Evolutionary conservation across 2,329 filamentous ascomycete species (phyloP), one percentile per base, ranked within the genome.

Genomic region (Graphiopsis chlorocephala): DNA sequence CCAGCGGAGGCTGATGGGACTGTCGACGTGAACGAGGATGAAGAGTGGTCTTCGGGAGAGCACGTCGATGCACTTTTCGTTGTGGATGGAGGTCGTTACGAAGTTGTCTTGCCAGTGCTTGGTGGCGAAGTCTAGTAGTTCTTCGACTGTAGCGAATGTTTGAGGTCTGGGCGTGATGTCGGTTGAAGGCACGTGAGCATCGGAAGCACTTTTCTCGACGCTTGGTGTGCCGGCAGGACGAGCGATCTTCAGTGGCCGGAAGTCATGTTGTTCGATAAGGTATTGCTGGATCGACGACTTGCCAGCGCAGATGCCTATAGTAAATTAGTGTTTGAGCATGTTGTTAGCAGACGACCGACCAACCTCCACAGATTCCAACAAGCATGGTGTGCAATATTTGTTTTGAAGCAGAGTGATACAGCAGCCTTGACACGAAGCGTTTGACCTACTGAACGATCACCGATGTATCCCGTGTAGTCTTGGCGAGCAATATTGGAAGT

Each of bases 261-360:
- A 99, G 67, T 86, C 88, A 78, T 97, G 90, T 69, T 93, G 86
- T 68, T 93, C 86, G 68, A 93, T 86, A 10, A 99, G 86, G 76
- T 96, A 97, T 63, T 91, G 86, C 65, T 93, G 93, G 69, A 98
- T 91, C 11, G 92, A 92, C 75, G 88, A 89, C 81, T 97, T 98
- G 73, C 95, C 95, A 57, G 94, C 89, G 81, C 93, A 98, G 72
- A 97, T 94, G 73, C 91, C 93, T 95, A 73, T 47, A 48, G 12
- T 33, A 20, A 47, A 45, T 53, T 61, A 33, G 42, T 52, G 45
- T 62, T 62, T 47, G 60, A 25, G 48, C 23, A 31, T 62, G 4
- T 26, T n/a, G 12, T 12, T 35, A 38, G 28, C 8, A 20, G 20
- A 8, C 28, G 31, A 15, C 8, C 14, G 20, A 62, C 78, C 74